phyloP scores from a whole-genome alignment of 495 filamentous ascomycete genomes.

The Eremomyces bilateralis region DNA sequence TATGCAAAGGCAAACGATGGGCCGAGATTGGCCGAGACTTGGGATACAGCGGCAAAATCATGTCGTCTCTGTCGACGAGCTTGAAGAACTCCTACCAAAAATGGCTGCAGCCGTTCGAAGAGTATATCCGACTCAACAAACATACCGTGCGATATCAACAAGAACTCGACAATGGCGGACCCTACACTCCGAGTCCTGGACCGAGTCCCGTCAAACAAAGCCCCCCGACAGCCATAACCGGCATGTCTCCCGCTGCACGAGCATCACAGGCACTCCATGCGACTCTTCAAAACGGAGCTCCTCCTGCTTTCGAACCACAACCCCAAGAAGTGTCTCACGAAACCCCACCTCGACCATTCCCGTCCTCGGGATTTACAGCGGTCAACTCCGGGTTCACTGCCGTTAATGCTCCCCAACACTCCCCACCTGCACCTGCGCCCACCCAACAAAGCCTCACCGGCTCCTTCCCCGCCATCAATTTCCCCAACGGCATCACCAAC shows the following conservation, averaged over 20 bases:
- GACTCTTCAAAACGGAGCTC: conserved; percentile 32
- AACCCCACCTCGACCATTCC: conserved; percentile 7
- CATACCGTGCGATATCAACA: conserved; percentile 92
- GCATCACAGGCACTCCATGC: conserved; percentile 46
- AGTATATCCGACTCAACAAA: conserved; percentile 79
- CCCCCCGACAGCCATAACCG: conserved; percentile 42
- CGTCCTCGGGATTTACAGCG: conserved; percentile 52
- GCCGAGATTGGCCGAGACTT: conserved; percentile 93
- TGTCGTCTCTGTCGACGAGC: conserved; percentile 98
- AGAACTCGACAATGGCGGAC: conserved; percentile 82
- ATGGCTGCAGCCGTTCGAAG: conserved; percentile 92
- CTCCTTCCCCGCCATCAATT: conserved; percentile 66
- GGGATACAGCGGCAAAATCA: conserved; percentile 98
- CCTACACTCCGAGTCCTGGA: conserved; percentile 77
- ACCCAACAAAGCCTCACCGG: too few relatives aligned
- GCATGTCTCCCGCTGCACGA: conserved; percentile 48
- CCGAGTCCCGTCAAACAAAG: conserved; percentile 58
- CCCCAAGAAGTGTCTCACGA: conserved; percentile 20
- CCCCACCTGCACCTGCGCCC: too few relatives aligned
- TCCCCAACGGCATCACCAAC: conserved; percentile 26
- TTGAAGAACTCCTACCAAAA: conserved; percentile 95
- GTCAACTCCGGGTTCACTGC: conserved; percentile 59
- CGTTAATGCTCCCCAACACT: conserved; percentile 18
- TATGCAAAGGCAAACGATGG: conserved; percentile 98
- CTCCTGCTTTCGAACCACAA: conserved; percentile 30